Evolutionary conservation across 2,329 filamentous ascomycete species (phyloP), one percentile per base, ranked within the genome.

Genomic region (Botryotinia convoluta): DNA sequence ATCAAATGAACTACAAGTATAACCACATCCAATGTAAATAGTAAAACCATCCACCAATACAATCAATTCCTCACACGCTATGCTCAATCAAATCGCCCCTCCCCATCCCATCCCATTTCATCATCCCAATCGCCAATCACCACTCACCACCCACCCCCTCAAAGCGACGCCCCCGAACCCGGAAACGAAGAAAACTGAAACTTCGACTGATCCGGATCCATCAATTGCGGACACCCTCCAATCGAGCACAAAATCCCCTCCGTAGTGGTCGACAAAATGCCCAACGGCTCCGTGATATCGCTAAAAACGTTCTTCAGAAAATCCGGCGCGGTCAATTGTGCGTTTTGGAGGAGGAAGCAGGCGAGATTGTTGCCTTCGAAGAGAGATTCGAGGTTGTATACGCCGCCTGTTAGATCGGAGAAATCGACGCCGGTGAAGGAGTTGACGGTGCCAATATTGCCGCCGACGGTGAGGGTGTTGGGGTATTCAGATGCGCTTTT

Each of bases 371-470:
- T 86, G 22, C 84, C 84, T 72, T 87, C 74, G 1, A 84, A 77
- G 0, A 87, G 78, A 20, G 80, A 83, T 26, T 79, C 74, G 8
- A 79, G 75, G 75, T 85, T 86, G 74, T 84, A 83, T 0, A 87
- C 78, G 54, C 84, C 85, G 32, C 83, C 82, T 7, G 84, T 84
- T 22, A 87, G 48, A 72, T 86, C 79, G 2, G 75, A 73, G 2
- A 86, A 48, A 74, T 85, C 79, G 71, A 88, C 77, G 8, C 85
- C 85, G 7, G 83, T 81, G 76, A 88, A 89, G 35, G 83, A 85
- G 79, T 88, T 85, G 42, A 85, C 82, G 2, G 81, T 82, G 32
- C 86, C 85, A 5, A 83, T 83, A 76, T 89, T 89, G 16, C 87
- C 87, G 10, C 87, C 87, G 18, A 88, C 82, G 73, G 70, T 59